A percentile compares a stretch with the other conserved stretches of the same genome.
Conservation (phyloP, 2,329 filamentous ascomycete genomes). For the Geoglossum cookeanum region DNA sequence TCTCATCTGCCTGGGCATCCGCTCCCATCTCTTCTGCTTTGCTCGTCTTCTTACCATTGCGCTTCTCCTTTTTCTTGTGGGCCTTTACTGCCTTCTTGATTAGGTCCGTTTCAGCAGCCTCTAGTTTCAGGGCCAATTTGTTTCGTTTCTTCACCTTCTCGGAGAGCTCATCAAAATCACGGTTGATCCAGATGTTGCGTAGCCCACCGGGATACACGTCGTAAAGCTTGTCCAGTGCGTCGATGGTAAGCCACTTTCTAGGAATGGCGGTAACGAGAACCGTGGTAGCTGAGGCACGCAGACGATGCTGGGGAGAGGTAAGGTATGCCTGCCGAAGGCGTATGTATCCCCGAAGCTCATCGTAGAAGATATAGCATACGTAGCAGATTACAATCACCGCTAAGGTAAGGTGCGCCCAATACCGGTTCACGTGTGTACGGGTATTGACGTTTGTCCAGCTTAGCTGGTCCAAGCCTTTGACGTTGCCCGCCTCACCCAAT, state of each 20-base stretch:
- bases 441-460: constrained; percentile 73
- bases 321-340: constrained; percentile 87
- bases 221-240: constrained; percentile 66
- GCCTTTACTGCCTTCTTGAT: constrained; percentile 63
- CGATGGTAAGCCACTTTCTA: constrained; percentile 68
- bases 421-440: constrained; percentile 39
- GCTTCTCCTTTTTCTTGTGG: constrained; percentile 47
- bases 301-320: constrained; percentile 82
- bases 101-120: constrained; percentile 67
- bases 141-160: constrained; percentile 68
- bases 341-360: constrained; percentile 72
- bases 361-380: constrained; percentile 73
- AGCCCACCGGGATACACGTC: constrained; percentile 94
- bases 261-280: constrained; percentile 87
- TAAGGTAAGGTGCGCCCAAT: constrained; percentile 70
- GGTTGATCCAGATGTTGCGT: constrained; percentile 90
- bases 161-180: constrained; percentile 64
- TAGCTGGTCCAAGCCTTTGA: constrained; percentile 58
- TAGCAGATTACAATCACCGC: constrained; percentile 62
- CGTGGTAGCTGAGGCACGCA: constrained; percentile 85
- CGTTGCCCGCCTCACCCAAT: constrained; percentile 29
- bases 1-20: constrained; percentile 25
- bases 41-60: constrained; percentile 46
- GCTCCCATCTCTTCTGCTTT: constrained; percentile 28
- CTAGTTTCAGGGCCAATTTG: constrained; percentile 49